These are phyloP conservation scores for Agaricus subrufescens DNA, from an alignment of 768 basidiomycete genomes.

Conservation along the genomic window DNA sequence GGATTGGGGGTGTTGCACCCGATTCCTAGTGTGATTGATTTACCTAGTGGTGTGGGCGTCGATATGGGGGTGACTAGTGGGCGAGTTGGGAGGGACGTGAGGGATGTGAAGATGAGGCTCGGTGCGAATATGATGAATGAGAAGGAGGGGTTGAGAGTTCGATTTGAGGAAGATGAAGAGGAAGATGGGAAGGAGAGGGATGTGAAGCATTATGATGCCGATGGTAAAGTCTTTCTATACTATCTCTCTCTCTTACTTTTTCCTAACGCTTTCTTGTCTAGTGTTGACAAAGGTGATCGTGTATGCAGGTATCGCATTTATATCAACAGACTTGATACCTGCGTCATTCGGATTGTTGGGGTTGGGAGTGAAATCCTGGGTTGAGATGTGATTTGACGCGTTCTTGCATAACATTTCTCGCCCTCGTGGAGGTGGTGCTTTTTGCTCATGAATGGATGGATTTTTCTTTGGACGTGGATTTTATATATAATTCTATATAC, in stretches of 20 bases:
- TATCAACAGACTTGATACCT: slow-evolving; percentile 61
- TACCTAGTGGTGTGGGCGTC: slow-evolving; percentile 46
- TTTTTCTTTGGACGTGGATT: no score
- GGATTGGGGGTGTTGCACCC: slow-evolving; percentile 49
- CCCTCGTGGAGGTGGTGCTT: no score
- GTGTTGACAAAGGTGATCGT: slow-evolving; percentile 89
- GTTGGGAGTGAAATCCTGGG: slow-evolving; percentile 50
- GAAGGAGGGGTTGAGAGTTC: slow-evolving; percentile 46
- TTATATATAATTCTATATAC: no score
- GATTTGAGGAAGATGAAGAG: slow-evolving; percentile 23
- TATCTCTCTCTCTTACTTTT: background rate
- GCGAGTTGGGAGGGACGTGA: slow-evolving; percentile 21
- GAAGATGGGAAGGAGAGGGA: slow-evolving; percentile 24
- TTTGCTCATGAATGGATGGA: no score
- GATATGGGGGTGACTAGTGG: slow-evolving; percentile 43
- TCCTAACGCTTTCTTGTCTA: slow-evolving; percentile 22
- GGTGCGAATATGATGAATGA: slow-evolving; percentile 39
- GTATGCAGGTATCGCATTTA: slow-evolving; percentile 78
- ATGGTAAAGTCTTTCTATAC: slow-evolving; percentile 44
- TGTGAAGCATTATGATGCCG: slow-evolving; percentile 79
- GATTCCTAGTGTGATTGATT: slow-evolving; percentile 83
- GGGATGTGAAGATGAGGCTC: slow-evolving; percentile 14
- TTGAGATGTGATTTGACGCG: slow-evolving; percentile 4
- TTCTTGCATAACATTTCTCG: background rate
- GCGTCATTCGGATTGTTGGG: slow-evolving; percentile 63